Percentiles rank a stretch among this genome's conserved stretches.
These are phyloP conservation scores for Salvia rosmarinus DNA, from an alignment of 257 asterid species.

Conservation along the genomic window DNA sequence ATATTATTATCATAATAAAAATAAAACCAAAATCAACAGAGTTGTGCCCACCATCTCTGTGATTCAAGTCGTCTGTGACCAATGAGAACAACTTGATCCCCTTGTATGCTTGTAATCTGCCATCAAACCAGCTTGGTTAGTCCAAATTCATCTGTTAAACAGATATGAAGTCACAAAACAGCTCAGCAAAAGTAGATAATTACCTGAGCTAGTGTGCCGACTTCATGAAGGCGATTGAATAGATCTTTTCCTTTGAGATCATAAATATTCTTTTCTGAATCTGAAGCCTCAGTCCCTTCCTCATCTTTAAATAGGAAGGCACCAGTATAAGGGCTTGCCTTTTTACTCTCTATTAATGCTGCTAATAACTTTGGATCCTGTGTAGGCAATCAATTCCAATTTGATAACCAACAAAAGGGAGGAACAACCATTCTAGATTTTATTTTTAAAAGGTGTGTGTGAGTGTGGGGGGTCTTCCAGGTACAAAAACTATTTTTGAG, in stretches of 20 bases:
- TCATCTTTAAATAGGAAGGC: constrained; percentile 94
- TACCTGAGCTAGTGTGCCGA: constrained; percentile 98
- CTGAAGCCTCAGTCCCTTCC: constrained; percentile 76
- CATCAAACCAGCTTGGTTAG: constrained; percentile 47
- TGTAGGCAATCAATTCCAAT: constrained; percentile 32
- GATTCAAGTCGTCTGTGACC: constrained; percentile 93
- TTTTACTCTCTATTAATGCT: constrained; percentile 85
- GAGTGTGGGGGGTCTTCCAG: constrained; percentile 7
- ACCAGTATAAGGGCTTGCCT: constrained; percentile 98
- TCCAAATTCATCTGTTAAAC: constrained; percentile 25
- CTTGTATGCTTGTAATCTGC: constrained; percentile 91
- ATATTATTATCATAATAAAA: not conserved
- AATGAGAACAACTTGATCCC: constrained; percentile 88
- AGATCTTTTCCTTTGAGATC: constrained; percentile 92
- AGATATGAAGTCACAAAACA: constrained; percentile 28
- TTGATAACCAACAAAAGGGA: constrained; percentile 10
- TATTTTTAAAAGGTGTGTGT: too few relatives aligned
- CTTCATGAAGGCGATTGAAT: constrained; percentile 83
- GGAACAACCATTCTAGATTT: constrained; percentile 6
- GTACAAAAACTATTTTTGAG: not conserved
- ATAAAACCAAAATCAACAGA: not conserved
- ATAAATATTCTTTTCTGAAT: constrained; percentile 60
- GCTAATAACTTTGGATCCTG: constrained; percentile 97
- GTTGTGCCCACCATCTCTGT: constrained; percentile 80
- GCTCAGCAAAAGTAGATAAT: constrained; percentile 33